Base-by-base conservation (phyloP, 2,329 filamentous ascomycete species). In the Ceratocystis papillata region DNA sequence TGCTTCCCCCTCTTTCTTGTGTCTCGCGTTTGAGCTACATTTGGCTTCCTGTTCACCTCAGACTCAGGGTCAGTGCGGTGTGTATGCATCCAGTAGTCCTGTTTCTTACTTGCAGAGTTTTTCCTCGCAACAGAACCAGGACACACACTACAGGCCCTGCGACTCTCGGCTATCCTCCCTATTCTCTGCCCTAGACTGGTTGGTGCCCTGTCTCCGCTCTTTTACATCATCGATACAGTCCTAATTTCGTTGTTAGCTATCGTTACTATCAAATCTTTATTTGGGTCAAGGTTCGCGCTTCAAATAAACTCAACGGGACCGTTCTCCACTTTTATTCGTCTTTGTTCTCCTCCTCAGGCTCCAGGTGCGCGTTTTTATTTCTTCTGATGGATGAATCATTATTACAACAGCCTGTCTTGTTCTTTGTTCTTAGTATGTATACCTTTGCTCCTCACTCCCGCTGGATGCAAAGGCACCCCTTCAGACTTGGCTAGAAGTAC, bases 21-120 rank as follows among this genome's bases (percentile, higher is more conserved):
- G 46, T 50, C n/a, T 30, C 53, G 15, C 10, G 10, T 57, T 57
- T 33, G 53, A 57, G 25, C 53, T 28, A 57, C 53, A 28, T 59
- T 57, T 33, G 45, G 15, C 45, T 48, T 53, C 20, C 20, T 53
- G 8, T 53, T 20, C 33, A n/a, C 28, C 30, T 30, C 53, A 59
- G 28, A 59, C 8, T 12, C 53, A 59, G 33, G 53, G 53, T 59
- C 53, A 59, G 53, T 59, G 53, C 53, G 15, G 10, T 28, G 22
- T 30, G 12, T 5, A 37, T 7, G n/a, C 6, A 10, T 37, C 12
- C 53, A 20, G 22, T 6, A 30, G 5, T 25, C 25, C 50, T 28
- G 25, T 33, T 59, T 59, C 33, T 30, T 57, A 7, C 53, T 57
- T 59, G 53, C 22, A 30, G 28, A n/a, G 6, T n/a, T 50, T 20